These are phyloP conservation scores for Apophysomyces trapeziformis DNA, from an alignment of 371 early-diverging fungal genomes.

Conservation along the genomic window DNA sequence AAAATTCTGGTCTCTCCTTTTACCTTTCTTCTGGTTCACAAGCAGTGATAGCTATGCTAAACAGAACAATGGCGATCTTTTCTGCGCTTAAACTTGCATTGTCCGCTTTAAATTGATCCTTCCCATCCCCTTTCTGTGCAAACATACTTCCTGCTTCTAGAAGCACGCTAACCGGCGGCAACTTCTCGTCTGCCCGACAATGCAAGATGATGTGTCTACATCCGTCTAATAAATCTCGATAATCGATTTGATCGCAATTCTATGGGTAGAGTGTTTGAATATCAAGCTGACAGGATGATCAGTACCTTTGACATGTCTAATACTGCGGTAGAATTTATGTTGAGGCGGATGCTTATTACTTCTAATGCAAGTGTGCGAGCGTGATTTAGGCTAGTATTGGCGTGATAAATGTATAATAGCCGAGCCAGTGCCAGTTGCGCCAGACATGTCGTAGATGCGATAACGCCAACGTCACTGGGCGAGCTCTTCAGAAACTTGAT, in stretches of 20 bases:
- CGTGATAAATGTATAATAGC: slow-evolving; percentile 34
- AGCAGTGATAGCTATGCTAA: slow-evolving; percentile 16
- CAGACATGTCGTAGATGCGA: slow-evolving; percentile 21
- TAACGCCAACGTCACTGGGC: background rate
- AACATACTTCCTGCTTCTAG: slow-evolving; percentile 31
- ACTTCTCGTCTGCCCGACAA: background rate
- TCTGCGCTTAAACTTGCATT: slow-evolving; percentile 6
- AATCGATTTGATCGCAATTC: background rate
- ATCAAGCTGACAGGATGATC: too few species aligned
- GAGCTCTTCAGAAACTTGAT: slow-evolving; percentile 10
- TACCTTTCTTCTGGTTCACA: slow-evolving; percentile 17
- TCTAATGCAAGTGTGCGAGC: slow-evolving; percentile 16
- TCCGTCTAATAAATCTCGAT: background rate
- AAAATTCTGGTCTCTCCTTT: slow-evolving; percentile 3
- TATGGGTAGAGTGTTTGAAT: too few species aligned
- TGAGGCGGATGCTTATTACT: slow-evolving; percentile 28
- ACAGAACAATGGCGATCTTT: slow-evolving; percentile 23
- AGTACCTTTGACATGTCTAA: slow-evolving; percentile 26
- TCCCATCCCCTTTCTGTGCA: slow-evolving; percentile 17
- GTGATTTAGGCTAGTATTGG: slow-evolving; percentile 7
- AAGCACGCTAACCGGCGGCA: slow-evolving; percentile 2
- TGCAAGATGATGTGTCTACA: background rate
- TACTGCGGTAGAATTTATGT: slow-evolving; percentile 19
- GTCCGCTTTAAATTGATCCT: slow-evolving; percentile 1
- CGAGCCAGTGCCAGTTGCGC: slow-evolving; percentile 33